These are phyloP conservation scores for Salinomyces thailandicus DNA, from an alignment of 2,329 filamentous ascomycete genomes.

Conservation along the genomic window DNA sequence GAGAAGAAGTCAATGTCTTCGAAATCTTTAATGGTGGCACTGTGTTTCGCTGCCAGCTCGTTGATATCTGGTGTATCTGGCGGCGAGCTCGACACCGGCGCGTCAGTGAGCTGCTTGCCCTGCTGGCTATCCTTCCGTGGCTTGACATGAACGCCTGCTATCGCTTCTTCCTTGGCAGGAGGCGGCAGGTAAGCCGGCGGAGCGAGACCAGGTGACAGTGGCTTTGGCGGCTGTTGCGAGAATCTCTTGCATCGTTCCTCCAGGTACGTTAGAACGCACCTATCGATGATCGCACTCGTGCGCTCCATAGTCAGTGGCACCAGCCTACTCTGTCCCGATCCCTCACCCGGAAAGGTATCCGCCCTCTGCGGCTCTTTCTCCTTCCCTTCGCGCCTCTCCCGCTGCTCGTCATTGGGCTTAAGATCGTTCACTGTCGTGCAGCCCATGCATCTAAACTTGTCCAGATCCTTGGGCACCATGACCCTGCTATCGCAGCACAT, in stretches of 20 bases:
- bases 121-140: constrained; percentile 1
- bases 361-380: constrained; percentile 8
- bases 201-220: not conserved
- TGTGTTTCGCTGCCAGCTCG: constrained; percentile 5
- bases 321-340: constrained; percentile 10
- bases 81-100: constrained; percentile 18
- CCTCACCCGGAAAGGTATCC: constrained; percentile 9
- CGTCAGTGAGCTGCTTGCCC: constrained; percentile 11
- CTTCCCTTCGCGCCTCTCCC: constrained; percentile 11
- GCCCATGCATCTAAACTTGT: constrained; percentile 69
- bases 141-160: not conserved
- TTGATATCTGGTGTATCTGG: constrained; percentile 10
- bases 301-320: constrained; percentile 48
- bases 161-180: not conserved
- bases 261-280: constrained; percentile 44
- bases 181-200: not conserved
- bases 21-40: constrained; percentile 18
- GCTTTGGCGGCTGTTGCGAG: constrained; percentile 5
- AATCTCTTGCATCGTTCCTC: constrained; percentile 19
- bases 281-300: constrained; percentile 48
- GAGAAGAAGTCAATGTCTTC: constrained; percentile 18
- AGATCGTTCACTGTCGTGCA: constrained; percentile 81
- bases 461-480: constrained; percentile 63
- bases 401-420: constrained; percentile 19
- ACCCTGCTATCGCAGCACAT: constrained; percentile 78